Conservation (phyloP, 164 flowering plant genomes). For the Piper longum region DNA sequence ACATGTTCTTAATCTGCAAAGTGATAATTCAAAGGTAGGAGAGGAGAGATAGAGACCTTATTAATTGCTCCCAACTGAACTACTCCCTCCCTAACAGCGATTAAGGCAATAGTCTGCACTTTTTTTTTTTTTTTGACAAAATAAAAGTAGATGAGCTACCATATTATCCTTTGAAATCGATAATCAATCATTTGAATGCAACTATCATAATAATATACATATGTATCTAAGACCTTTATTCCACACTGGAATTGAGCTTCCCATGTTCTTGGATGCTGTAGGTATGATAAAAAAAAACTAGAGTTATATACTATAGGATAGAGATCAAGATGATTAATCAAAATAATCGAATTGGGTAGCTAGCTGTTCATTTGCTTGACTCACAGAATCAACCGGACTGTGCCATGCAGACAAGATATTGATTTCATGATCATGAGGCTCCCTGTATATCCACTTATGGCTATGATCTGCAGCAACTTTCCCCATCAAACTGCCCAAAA, state of each 20-base stretch:
- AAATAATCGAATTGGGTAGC: neutral
- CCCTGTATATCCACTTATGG: conserved; percentile 85
- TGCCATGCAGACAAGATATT: conserved; percentile 93
- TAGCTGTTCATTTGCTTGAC: conserved; percentile 2
- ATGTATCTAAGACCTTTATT: conserved; percentile 43
- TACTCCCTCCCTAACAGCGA: conserved; percentile 95
- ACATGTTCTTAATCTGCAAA: neutral
- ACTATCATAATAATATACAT: no score
- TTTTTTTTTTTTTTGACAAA: neutral
- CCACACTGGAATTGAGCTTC: conserved; percentile 97
- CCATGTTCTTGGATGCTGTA: conserved; percentile 97
- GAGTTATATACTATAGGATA: no score
- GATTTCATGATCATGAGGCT: conserved; percentile 75
- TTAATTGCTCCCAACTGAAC: conserved; percentile 76
- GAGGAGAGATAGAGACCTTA: conserved; percentile 37
- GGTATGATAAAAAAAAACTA: neutral
- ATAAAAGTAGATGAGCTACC: neutral
- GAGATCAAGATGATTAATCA: no score
- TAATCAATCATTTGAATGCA: no score
- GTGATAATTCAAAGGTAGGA: neutral
- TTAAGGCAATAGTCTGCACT: conserved; percentile 85
- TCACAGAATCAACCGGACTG: conserved; percentile 74
- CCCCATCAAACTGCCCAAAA: conserved; percentile 60
- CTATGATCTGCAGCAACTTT: conserved; percentile 94
- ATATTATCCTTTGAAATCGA: no score